Conservation (phyloP, 441 rosid genomes). For the Capsella rubella region DNA sequence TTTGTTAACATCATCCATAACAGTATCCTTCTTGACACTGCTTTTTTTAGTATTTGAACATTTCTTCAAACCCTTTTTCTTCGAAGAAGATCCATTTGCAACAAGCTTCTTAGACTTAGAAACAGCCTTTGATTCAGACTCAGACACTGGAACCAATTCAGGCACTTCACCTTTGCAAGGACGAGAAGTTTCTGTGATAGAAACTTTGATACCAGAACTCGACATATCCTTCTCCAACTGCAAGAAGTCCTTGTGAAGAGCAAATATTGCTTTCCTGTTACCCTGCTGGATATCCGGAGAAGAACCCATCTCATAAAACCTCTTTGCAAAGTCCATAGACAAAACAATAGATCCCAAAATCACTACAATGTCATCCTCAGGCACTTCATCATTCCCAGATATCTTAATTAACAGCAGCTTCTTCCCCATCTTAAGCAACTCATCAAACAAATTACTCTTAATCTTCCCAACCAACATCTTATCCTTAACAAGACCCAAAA, state of each 20-base stretch:
- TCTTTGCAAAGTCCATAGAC: conserved; percentile 61
- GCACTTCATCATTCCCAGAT: conserved; percentile 49
- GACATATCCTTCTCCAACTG: conserved; percentile 75
- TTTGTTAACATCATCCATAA: conserved; percentile 43
- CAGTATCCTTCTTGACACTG: conserved; percentile 38
- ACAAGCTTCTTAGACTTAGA: conserved; percentile 35
- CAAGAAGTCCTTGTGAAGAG: conserved; percentile 68
- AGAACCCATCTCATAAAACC: conserved; percentile 82
- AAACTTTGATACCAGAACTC: conserved; percentile 53
- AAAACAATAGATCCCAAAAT: conserved; percentile 68
- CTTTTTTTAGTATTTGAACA: conserved; percentile 52
- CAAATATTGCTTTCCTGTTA: conserved; percentile 75
- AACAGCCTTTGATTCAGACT: conserved; percentile 26
- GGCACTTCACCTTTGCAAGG: conserved; percentile 57
- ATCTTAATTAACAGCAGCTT: conserved; percentile 61
- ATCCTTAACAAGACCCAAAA: conserved; percentile 65
- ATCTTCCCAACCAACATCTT: conserved; percentile 78
- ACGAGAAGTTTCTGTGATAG: conserved; percentile 47
- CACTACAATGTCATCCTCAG: conserved; percentile 56
- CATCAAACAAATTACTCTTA: conserved; percentile 71
- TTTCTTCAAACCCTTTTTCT: conserved; percentile 52
- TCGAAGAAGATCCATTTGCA: conserved; percentile 42
- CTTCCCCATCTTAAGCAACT: conserved; percentile 60
- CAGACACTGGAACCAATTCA: conserved; percentile 53
- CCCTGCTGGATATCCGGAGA: conserved; percentile 76